Base-by-base conservation (phyloP, 805 yeast species). In the Pichia nanzhaoensis region DNA sequence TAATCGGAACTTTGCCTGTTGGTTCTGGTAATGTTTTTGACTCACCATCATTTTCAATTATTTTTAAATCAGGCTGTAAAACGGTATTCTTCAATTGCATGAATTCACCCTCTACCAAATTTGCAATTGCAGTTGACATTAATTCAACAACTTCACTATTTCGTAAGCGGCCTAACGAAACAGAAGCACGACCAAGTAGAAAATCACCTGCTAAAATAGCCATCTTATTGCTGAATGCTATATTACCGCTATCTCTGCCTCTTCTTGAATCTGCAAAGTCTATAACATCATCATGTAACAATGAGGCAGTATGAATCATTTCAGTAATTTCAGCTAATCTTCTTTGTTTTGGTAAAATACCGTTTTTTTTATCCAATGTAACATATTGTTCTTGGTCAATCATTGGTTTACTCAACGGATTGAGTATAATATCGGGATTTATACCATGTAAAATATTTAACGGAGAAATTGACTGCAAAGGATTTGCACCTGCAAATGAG, bases 111-210 rank as follows among this genome's bases (percentile, higher is more conserved):
- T 93, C 99, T 1, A 93, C 98, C 49, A 93, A 73, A 61, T 93
- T 93, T 12, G 98, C 99, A 60, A 93, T 93, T 28, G 96, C 84
- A 13, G 96, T 91, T 3, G 97, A 89, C 69, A 93, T 78, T 50
- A 93, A 73, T 68, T 93, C 99, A 47, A 89, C 90, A 38, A 93
- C 99, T 68, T 93, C 98, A n/a, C 96, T 91, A 63, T 93, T 91
- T 59, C 97, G 74, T 41, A 93, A 68, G 49, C 99, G 71, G 12
- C 97, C 95, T 52, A 93, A 82, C 2, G 96, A 90, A 9, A 93
- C 97, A 0, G 98, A 90, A 0, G 99, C 98, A 56, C 99, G 75
- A 16, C 96, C 99, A 39, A 93, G 75, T 47, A 93, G 65, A 66
- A 93, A 93, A 67, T 93, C 99, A 37, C 99, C 99, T 0, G 97